phyloP scores from a whole-genome alignment of 257 asterid species.

The Solanum pennellii region DNA sequence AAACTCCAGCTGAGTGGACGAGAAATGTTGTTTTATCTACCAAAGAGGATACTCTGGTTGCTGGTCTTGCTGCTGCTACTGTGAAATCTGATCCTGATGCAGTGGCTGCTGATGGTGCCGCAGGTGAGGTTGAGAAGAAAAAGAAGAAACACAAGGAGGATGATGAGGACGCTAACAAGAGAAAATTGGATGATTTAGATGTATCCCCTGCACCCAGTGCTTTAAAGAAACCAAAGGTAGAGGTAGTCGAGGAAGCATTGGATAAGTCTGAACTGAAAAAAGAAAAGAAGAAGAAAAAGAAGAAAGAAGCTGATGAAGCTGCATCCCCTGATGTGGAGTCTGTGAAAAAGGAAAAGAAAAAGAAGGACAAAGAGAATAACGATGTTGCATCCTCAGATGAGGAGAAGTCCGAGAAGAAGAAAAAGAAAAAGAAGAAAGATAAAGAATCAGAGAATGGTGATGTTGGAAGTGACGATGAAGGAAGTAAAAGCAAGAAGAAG shows the following conservation, averaged over 20 bases:
- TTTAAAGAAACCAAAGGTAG: conserved; percentile 49
- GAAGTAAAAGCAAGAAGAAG: conserved; percentile 49
- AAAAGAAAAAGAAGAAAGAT: conserved; percentile 29
- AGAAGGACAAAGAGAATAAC: conserved; percentile 27
- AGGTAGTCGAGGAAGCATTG: conserved; percentile 16
- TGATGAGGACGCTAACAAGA: conserved; percentile 40
- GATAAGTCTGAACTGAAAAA: conserved; percentile 7
- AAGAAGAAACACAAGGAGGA: conserved; percentile 40
- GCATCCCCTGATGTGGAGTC: conserved; percentile 23
- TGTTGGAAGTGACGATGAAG: conserved; percentile 22
- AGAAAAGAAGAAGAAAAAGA: conserved; percentile 48
- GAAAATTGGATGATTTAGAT: conserved; percentile 42
- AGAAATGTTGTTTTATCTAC: conserved; percentile 76
- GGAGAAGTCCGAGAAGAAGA: conserved; percentile 58
- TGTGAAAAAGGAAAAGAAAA: conserved; percentile 22
- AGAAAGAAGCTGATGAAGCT: conserved; percentile 24
- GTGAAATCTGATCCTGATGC: background rate
- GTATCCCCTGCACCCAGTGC: conserved; percentile 34
- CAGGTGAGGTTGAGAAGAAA: conserved; percentile 31
- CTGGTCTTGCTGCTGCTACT: conserved; percentile 54
- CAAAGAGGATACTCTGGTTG: conserved; percentile 62
- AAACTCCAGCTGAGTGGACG: conserved; percentile 68
- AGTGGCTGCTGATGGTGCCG: conserved; percentile 15
- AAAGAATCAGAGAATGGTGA: conserved; percentile 37
- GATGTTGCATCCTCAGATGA: conserved; percentile 24